Percentiles rank a stretch among this genome's conserved stretches.
Evolutionary conservation across 441 rosid genomes (phyloP).

Genomic region (Adansonia rubrostipa): DNA sequence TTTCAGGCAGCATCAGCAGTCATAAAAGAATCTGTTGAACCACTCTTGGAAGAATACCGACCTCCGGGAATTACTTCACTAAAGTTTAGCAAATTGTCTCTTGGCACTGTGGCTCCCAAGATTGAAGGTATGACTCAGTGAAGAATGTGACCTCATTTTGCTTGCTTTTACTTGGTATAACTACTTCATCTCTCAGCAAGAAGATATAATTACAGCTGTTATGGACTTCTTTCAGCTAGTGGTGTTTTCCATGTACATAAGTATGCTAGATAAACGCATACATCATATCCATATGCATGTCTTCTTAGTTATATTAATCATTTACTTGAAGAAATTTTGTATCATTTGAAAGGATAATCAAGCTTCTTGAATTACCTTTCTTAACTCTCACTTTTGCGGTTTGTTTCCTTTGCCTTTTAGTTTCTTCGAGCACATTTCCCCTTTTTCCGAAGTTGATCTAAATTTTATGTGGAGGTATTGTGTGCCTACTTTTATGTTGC

Average conservation of each 20-base stretch:
- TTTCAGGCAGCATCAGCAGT: constrained; percentile 86
- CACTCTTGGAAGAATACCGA: constrained; percentile 86
- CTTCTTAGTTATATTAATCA: background rate
- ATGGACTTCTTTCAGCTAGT: background rate
- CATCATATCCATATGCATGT: background rate
- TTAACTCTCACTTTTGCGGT: background rate
- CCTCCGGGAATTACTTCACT: constrained; percentile 91
- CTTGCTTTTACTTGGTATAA: constrained; percentile 7
- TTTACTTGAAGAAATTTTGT: background rate
- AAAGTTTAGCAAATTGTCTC: constrained; percentile 78
- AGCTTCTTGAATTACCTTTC: background rate
- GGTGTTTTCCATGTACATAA: background rate
- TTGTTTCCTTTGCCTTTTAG: background rate
- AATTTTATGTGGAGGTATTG: background rate
- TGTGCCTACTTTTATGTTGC: constrained; percentile 3
- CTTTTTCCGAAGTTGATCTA: background rate
- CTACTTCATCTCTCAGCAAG: constrained; percentile 1
- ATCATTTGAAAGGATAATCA: background rate
- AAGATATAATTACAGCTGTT: background rate
- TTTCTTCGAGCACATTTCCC: background rate
- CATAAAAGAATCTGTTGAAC: constrained; percentile 92
- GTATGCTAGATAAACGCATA: background rate
- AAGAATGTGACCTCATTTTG: background rate
- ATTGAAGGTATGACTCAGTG: constrained; percentile 68
- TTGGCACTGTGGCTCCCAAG: constrained; percentile 93